Conservation (phyloP, 1,284 basidiomycete species). For the Boletus semigastroideus region DNA sequence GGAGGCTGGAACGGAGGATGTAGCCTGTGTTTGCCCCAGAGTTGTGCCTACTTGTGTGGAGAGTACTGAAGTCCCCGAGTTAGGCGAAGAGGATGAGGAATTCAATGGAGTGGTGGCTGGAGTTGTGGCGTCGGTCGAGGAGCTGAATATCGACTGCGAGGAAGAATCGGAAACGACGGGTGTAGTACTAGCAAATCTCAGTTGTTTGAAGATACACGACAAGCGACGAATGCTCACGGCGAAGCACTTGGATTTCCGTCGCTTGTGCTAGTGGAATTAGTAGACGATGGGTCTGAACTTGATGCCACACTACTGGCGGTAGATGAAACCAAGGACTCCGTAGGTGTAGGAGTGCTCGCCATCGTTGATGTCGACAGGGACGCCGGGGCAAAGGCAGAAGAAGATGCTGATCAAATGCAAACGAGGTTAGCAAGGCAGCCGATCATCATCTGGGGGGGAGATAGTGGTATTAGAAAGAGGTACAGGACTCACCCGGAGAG, state of each 20-base stretch:
- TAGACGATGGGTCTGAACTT: neutral
- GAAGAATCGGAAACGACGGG: conserved; percentile 1
- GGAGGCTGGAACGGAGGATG: conserved; percentile 42
- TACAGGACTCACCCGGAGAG: neutral
- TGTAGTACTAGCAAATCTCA: neutral
- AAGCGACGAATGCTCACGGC: conserved; percentile 1
- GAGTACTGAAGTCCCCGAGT: neutral
- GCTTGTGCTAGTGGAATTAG: neutral
- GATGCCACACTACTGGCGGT: neutral
- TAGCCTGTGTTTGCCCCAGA: conserved; percentile 38
- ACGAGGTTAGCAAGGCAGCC: neutral
- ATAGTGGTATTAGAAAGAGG: neutral
- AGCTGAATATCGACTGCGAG: neutral
- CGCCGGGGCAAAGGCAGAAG: neutral
- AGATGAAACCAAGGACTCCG: neutral
- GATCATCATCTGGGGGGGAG: neutral
- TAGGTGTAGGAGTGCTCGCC: neutral
- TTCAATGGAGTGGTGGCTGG: neutral
- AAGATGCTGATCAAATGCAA: neutral
- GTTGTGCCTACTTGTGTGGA: conserved; percentile 2
- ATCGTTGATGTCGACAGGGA: neutral
- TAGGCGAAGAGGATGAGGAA: neutral
- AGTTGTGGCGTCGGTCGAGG: neutral
- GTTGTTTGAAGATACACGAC: neutral
- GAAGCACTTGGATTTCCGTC: neutral